Evolutionary conservation across 257 asterid genomes (phyloP), one percentile per base, ranked within the genome.

Genomic region (Galeopsis tetrahit): DNA sequence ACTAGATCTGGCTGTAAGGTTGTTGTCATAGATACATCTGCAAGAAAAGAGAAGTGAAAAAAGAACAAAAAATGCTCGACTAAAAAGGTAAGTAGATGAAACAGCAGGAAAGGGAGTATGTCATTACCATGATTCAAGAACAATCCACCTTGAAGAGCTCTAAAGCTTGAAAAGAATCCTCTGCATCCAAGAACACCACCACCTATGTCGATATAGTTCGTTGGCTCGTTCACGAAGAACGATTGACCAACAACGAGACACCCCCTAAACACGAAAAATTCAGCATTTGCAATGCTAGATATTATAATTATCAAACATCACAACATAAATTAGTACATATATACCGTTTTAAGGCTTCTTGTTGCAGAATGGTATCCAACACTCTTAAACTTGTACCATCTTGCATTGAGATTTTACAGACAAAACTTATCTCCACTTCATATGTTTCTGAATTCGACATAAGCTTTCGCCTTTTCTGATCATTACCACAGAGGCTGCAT

Each of bases 81-180:
- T 4, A 21, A 61, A 74, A 8, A 48, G 69, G 33, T 43, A 53
- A 11, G 7, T 14, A 34, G 42, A 31, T 9, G 33, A 49, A 43
- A 46, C 9, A 15, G 35, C 51, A 62, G 31, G 10, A 39, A 6
- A 56, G 13, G 11, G 35, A 52, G 32, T 34, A 43, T 49, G 71
- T 13, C 6, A 51, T 68, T 80, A 84, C 92, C 87, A 66, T 84
- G 75, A 56, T 78, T 86, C 34, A 84, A 70, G 76, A 66, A 80
- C 66, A 86, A 70, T 66, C 92, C 92, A 49, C 87, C 86, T 67
- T 82, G 88, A 46, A 77, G 77, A 44, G 74, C 62, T 70, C 52
- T 82, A 66, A 86, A 86, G 75, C 91, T 86, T 8, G 84, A 78
- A 73, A 68, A 77, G 55, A 82, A 80, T 14, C 88, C 90, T 81